Evolutionary conservation across 768 basidiomycete species (phyloP).

Genomic region (Pleurotus eryngii): DNA sequence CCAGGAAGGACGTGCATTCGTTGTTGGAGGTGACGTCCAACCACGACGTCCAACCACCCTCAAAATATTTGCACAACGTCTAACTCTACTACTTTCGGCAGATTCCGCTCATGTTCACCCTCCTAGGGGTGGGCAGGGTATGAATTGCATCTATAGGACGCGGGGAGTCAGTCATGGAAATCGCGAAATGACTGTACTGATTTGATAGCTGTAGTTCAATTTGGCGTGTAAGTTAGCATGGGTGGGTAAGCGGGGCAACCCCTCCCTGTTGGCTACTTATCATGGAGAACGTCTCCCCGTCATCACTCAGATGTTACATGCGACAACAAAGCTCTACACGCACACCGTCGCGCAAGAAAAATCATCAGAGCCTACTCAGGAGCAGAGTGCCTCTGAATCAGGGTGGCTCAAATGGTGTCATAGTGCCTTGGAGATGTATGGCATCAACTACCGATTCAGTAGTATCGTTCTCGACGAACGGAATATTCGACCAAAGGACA

Average conservation of each 20-base stretch:
- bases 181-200: not conserved
- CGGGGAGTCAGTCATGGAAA: slow-evolving; percentile 11
- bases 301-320: slow-evolving; percentile 26
- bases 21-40: slow-evolving; percentile 15
- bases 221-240: slow-evolving; percentile 29
- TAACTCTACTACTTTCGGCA: not conserved
- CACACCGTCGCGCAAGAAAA: slow-evolving; percentile 14
- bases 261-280: slow-evolving; percentile 20
- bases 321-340: slow-evolving; percentile 18
- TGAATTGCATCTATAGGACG: slow-evolving; percentile 25
- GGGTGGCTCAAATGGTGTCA: slow-evolving; percentile 19
- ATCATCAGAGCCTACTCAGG: not conserved
- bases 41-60: too few species aligned
- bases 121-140: slow-evolving; percentile 21
- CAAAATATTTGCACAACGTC: too few species aligned
- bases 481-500: slow-evolving; percentile 4
- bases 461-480: slow-evolving; percentile 20
- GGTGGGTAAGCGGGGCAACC: slow-evolving; percentile 18
- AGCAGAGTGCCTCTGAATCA: slow-evolving; percentile 12
- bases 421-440: slow-evolving; percentile 18
- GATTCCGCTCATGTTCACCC: slow-evolving; percentile 20
- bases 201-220: slow-evolving; percentile 17
- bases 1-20: slow-evolving; percentile 18
- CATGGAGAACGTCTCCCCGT: slow-evolving; percentile 25
- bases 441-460: slow-evolving; percentile 26